Evolutionary conservation across 176 grass and related monocot genomes (phyloP).

Genomic region (Chloris gayana): DNA sequence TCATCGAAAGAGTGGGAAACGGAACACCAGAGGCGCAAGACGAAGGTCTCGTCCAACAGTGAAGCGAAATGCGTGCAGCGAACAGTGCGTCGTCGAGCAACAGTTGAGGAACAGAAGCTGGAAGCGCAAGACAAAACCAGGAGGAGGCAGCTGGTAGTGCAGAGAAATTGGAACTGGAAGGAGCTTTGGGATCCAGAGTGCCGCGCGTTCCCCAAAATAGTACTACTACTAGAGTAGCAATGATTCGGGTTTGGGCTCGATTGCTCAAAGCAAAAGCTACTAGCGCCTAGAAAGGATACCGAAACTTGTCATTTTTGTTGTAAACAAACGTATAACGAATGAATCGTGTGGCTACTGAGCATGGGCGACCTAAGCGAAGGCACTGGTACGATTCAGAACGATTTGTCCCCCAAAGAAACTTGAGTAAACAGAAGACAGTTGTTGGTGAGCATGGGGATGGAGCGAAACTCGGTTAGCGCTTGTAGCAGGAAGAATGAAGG

Average conservation of each 20-base stretch:
- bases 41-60: constrained; percentile 25
- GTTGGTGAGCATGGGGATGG: not conserved
- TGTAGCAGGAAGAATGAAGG: too few species aligned
- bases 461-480: too few species aligned
- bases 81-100: constrained; percentile 21
- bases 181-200: not conserved
- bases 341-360: not conserved
- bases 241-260: not conserved
- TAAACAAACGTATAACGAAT: not conserved
- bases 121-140: not conserved
- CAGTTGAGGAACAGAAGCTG: constrained; percentile 10
- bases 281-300: not conserved
- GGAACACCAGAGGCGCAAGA: not conserved
- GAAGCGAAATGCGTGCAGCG: constrained; percentile 6
- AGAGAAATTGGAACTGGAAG: not conserved
- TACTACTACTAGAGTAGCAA: too few species aligned
- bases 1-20: not conserved
- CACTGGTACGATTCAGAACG: not conserved
- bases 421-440: not conserved
- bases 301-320: not conserved
- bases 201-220: too few species aligned
- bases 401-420: too few species aligned
- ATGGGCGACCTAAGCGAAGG: not conserved
- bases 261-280: not conserved
- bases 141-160: not conserved